These are phyloP conservation scores for Colletotrichum lentis DNA, from an alignment of 2,329 filamentous ascomycete genomes.

Conservation along the genomic window DNA sequence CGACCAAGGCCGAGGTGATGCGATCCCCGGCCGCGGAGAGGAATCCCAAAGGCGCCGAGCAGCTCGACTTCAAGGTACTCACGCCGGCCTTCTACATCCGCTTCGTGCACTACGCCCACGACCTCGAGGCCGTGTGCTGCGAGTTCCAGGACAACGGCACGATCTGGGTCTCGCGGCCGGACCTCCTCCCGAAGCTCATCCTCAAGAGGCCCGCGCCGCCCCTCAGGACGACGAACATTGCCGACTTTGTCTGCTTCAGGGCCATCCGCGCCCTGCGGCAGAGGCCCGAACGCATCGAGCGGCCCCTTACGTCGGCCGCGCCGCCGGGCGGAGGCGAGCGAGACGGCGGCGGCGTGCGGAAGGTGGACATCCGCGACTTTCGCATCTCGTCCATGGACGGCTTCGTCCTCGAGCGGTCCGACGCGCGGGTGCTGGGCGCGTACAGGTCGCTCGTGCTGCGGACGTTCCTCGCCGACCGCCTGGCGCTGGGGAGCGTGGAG, in stretches of 20 bases:
- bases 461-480: constrained; percentile 55
- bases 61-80: constrained; percentile 65
- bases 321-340: constrained; percentile 21
- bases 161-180: constrained; percentile 63
- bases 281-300: constrained; percentile 52
- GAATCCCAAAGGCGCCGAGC: constrained; percentile 41
- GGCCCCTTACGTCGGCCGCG: constrained; percentile 53
- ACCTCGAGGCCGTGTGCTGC: constrained; percentile 67
- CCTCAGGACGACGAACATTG: constrained; percentile 47
- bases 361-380: constrained; percentile 56
- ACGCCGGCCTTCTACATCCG: constrained; percentile 74
- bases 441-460: constrained; percentile 53
- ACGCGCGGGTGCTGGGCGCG: constrained; percentile 41
- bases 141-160: constrained; percentile 68
- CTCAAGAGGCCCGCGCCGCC: constrained; percentile 51
- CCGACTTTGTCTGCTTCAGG: constrained; percentile 54
- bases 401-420: constrained; percentile 52
- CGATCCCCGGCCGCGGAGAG: constrained; percentile 44
- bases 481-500: constrained; percentile 49
- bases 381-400: constrained; percentile 62
- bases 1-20: constrained; percentile 47
- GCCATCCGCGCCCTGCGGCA: constrained; percentile 55
- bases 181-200: constrained; percentile 58
- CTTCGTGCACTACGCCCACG: constrained; percentile 69
- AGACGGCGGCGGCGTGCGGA: constrained; percentile 20